Percentiles rank a stretch among this genome's conserved stretches.
Evolutionary conservation across 306 rosid genomes (phyloP).

Genomic region (Malus orientalis): DNA sequence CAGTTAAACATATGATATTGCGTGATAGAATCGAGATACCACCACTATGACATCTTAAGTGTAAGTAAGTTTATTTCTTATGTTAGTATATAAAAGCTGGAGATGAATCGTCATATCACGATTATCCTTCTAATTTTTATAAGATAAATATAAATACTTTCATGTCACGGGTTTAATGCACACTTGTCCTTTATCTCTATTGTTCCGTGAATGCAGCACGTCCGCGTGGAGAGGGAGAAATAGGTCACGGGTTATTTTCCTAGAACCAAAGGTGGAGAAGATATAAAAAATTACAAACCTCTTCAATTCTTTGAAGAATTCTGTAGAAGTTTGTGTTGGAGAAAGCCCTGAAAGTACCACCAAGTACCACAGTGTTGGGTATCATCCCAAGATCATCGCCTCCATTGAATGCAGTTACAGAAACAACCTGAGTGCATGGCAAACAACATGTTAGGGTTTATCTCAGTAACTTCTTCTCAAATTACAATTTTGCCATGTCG

Average conservation of each 20-base stretch:
- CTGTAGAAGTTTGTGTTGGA: constrained; percentile 82
- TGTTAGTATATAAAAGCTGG: neutral
- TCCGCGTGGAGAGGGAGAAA: too few relatives aligned
- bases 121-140: too few relatives aligned
- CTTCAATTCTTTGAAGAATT: constrained; percentile 64
- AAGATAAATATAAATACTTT: too few relatives aligned
- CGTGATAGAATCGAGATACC: too few relatives aligned
- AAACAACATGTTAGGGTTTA: neutral
- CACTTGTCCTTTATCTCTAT: too few relatives aligned
- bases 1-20: too few relatives aligned
- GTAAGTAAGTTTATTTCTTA: too few relatives aligned
- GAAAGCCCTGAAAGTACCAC: constrained; percentile 93
- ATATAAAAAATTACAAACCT: constrained; percentile 34
- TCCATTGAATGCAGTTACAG: constrained; percentile 78
- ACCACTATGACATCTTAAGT: too few relatives aligned
- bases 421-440: constrained; percentile 51
- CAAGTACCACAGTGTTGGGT: constrained; percentile 59
- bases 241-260: too few relatives aligned
- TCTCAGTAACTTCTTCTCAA: neutral
- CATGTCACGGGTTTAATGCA: too few relatives aligned
- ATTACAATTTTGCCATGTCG: neutral
- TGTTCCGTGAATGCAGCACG: too few relatives aligned
- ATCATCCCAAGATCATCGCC: constrained; percentile 64
- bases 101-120: neutral
- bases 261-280: neutral